Evolutionary conservation across 306 rosid species (phyloP).

Genomic region (Glycine soja): DNA sequence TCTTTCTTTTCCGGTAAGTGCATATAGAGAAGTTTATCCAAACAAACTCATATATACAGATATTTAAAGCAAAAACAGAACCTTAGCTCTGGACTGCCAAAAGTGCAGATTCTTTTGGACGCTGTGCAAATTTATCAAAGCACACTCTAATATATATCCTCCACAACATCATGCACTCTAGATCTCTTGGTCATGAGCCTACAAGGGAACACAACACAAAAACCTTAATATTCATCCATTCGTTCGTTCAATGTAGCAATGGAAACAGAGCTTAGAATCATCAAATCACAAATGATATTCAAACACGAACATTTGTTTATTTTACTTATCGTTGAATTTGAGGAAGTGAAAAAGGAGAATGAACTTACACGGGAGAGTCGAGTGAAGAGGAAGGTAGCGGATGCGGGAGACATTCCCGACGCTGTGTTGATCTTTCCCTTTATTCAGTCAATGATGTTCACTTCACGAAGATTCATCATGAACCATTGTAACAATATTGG

Average conservation of each 20-base stretch:
- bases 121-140: slow-evolving; percentile 62
- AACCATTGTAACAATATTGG: too few relatives aligned
- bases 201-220: slow-evolving; percentile 23
- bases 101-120: slow-evolving; percentile 82
- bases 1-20: too few relatives aligned
- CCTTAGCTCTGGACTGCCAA: slow-evolving; percentile 91
- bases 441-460: too few relatives aligned
- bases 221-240: slow-evolving; percentile 18
- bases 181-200: slow-evolving; percentile 60
- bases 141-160: slow-evolving; percentile 61
- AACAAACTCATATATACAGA: not conserved
- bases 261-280: not conserved
- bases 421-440: slow-evolving; percentile 57
- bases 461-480: too few relatives aligned
- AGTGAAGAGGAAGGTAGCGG: slow-evolving; percentile 61
- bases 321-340: not conserved
- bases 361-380: slow-evolving; percentile 62
- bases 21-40: not conserved
- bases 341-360: not conserved
- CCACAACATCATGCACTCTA: slow-evolving; percentile 62
- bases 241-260: not conserved
- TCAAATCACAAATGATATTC: not conserved
- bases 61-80: slow-evolving; percentile 24
- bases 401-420: slow-evolving; percentile 70
- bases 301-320: not conserved